Base-by-base conservation (phyloP, 176 grass and related monocot species). In the Stipa capillata region DNA sequence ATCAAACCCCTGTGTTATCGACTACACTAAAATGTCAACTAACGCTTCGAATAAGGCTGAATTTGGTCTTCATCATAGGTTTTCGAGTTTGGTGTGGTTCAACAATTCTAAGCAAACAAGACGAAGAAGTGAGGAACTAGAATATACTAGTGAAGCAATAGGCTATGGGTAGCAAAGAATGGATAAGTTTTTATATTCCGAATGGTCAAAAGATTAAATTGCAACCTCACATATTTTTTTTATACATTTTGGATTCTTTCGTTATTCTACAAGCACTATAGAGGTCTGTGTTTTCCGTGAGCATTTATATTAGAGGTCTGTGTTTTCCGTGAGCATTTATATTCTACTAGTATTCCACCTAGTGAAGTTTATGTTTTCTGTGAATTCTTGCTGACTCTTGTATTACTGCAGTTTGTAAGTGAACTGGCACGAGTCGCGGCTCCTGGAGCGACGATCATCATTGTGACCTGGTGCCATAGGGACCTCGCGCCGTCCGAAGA, bases 391-490 rank as follows among this genome's bases (percentile, higher is more conserved):
- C 17, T 0, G 7, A n/a, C 34, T 75, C 20, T 72, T 36, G 10
- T 55, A 84, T 49, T n/a, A n/a, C n/a, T n/a, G n/a, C 21, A 92
- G 89, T 95, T 95, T 50, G 86, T 91, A 43, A 82, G 89, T 15
- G 92, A 98, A 83, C 70, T 98, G 40, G 90, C 74, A 77, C 92
- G 96, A 8, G 87, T 94, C 7, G 90, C 88, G 10, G 92, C 92
- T 74, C 95, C 92, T 37, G 92, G 95, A 69, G 92, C 69, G 9
- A 94, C 87, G 2, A 91, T 98, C 20, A 94, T 94, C 72, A 94
- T 98, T 12, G 96, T 98, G 56, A 94, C 96, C 49, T 94, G 96
- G 96, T 98, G 96, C 74, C 96, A 98, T 83, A 83, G 92, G 83
- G 77, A 98, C 81, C 92, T 98, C 3, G 78, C 56, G 20, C 58